Base-by-base conservation (phyloP, 2,329 filamentous ascomycete species). In the Aspergillus felis region DNA sequence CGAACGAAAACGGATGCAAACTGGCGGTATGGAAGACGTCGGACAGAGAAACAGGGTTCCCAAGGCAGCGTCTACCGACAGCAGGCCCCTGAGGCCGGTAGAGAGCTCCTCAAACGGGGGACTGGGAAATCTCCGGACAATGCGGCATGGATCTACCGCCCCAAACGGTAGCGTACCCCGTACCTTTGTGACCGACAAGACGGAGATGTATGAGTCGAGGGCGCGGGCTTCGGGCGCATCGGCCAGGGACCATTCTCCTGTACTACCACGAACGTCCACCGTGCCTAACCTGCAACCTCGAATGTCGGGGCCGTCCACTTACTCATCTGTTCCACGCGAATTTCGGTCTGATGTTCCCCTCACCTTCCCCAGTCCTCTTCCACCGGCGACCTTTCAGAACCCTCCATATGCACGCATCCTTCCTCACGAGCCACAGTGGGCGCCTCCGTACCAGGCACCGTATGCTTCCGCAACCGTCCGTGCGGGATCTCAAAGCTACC, bases 1-100 rank as follows among this genome's bases (percentile, higher is more conserved):
- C 64, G 88, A 93, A 70, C 84, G 86, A 61, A 84, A 86, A 71
- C 84, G 87, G 57, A 77, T 86, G 66, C 78, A 82, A 64, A 78
- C 79, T 35, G 76, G 77, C 55, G 64, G 57, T 50, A 55, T 54
- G 56, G 64, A 61, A 58, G 68, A 63, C 57, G 57, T 53, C 38
- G 61, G 53, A 41, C 42, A 57, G 32, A 57, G 27, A 53, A 55
- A 38, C 64, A 59, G 47, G 38, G 55, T 56, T 14, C 56, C 59
- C 20, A 54, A 60, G 41, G 47, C 56, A 50, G 25, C 46, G 17
- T 27, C 48, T 27, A 27, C 46, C 25, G 56, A 56, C 35, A 49
- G 47, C 50, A 55, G 63, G 41, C 64, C 61, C 29, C 62, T 61
- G 25, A 67, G 65, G 57, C 60, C 65, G 22, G 53, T 67, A 38